A percentile compares a stretch with the other conserved stretches of the same genome.
phyloP scores from a whole-genome alignment of 164 flowering plant species.

The Chimonanthus praecox region DNA sequence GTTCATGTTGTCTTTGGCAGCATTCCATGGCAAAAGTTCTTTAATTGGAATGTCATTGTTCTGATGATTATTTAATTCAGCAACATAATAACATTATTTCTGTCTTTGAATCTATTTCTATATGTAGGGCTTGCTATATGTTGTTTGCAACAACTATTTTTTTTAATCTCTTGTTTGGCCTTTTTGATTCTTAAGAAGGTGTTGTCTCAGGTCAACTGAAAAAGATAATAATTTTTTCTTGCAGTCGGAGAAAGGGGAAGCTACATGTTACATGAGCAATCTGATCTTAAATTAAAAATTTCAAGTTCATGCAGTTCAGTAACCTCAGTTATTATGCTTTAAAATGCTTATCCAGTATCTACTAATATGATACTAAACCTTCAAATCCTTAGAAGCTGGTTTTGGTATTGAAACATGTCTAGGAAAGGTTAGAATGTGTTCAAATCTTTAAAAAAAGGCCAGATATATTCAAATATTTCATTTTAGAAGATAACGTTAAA shows the following conservation, averaged over 20 bases:
- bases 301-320: neutral
- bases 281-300: neutral
- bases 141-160: neutral
- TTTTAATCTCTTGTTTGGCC: too few species aligned
- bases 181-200: too few species aligned
- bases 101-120: neutral
- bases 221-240: too few species aligned
- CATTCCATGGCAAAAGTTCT: neutral
- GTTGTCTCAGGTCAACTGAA: neutral
- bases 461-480: too few species aligned
- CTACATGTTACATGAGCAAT: neutral
- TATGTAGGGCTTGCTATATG: too few species aligned
- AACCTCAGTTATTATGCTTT: neutral
- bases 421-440: too few species aligned
- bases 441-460: too few species aligned
- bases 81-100: too few species aligned
- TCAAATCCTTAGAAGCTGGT: neutral
- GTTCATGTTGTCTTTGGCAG: neutral
- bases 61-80: neutral
- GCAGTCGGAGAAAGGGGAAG: neutral
- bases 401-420: too few species aligned
- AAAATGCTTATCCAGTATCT: neutral
- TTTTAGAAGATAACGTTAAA: too few species aligned
- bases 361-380: neutral
- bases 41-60: neutral